Percentiles rank a stretch among this genome's conserved stretches.
Conservation (phyloP, 345 rosid species). For the Ceriops zippeliana region DNA sequence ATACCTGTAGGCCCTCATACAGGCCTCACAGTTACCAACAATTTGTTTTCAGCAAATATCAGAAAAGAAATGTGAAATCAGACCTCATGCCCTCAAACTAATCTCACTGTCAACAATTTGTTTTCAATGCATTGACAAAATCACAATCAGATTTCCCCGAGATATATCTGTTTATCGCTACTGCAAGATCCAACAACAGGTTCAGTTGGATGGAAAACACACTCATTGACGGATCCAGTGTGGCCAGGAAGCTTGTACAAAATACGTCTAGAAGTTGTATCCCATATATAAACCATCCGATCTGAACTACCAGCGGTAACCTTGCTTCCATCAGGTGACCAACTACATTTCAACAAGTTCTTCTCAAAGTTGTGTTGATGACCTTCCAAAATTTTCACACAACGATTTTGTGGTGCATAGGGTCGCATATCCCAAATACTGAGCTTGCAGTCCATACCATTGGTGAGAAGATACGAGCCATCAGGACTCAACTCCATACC, state of each 20-base stretch:
- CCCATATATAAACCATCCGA: conserved; percentile 97
- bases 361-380: conserved; percentile 98
- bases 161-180: conserved; percentile 86
- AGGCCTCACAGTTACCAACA: no score
- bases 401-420: conserved; percentile 92
- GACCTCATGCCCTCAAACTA: neutral
- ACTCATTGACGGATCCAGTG: conserved; percentile 84
- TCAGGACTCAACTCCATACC: conserved; percentile 94
- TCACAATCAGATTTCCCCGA: conserved; percentile 72
- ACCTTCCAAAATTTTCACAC: conserved; percentile 86
- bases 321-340: conserved; percentile 97
- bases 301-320: conserved; percentile 94
- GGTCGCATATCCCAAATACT: conserved; percentile 99
- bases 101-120: neutral
- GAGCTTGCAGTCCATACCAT: conserved; percentile 92
- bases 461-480: conserved; percentile 93
- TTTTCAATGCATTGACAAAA: neutral
- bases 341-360: conserved; percentile 77
- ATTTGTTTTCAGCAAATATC: no score
- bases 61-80: no score
- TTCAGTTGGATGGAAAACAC: conserved; percentile 77
- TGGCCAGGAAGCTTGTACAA: conserved; percentile 96
- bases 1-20: no score
- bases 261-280: conserved; percentile 80
- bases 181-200: conserved; percentile 95